Evolutionary conservation across 768 basidiomycete genomes (phyloP).

Genomic region (Lactarius deliciosus): DNA sequence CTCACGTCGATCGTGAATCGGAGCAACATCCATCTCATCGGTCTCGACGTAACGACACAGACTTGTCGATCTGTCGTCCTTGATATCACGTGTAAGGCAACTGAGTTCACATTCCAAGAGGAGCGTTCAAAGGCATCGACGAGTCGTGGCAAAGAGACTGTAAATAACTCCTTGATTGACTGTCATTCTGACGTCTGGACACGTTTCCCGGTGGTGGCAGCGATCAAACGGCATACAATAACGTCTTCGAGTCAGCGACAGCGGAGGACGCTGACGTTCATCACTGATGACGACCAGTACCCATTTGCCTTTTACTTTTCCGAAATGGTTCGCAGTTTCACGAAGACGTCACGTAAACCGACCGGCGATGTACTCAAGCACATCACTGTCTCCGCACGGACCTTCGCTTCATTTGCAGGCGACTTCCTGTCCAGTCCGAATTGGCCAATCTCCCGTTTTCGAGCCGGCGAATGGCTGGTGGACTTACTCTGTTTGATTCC

Average conservation of each 20-base stretch:
- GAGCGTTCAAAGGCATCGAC: conserved; percentile 36
- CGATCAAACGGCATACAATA: conserved; percentile 14
- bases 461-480: conserved; percentile 61
- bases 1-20: conserved; percentile 51
- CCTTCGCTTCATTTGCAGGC: conserved; percentile 35
- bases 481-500: conserved; percentile 63
- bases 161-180: conserved; percentile 40
- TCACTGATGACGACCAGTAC: conserved; percentile 41
- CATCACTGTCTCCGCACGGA: conserved; percentile 38
- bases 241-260: conserved; percentile 33
- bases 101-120: conserved; percentile 56
- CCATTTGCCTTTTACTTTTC: conserved; percentile 46
- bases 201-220: conserved; percentile 18
- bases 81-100: conserved; percentile 53
- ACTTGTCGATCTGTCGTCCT: conserved; percentile 46
- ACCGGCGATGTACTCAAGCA: conserved; percentile 45
- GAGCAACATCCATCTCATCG: conserved; percentile 44
- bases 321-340: conserved; percentile 47
- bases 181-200: conserved; percentile 23
- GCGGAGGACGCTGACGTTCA: conserved; percentile 43
- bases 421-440: conserved; percentile 17
- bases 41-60: conserved; percentile 38
- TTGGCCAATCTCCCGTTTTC: conserved; percentile 40
- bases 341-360: conserved; percentile 52
- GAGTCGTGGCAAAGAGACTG: conserved; percentile 30